Evolutionary conservation across 441 rosid species (phyloP).

Genomic region (Erodium trifolium): DNA sequence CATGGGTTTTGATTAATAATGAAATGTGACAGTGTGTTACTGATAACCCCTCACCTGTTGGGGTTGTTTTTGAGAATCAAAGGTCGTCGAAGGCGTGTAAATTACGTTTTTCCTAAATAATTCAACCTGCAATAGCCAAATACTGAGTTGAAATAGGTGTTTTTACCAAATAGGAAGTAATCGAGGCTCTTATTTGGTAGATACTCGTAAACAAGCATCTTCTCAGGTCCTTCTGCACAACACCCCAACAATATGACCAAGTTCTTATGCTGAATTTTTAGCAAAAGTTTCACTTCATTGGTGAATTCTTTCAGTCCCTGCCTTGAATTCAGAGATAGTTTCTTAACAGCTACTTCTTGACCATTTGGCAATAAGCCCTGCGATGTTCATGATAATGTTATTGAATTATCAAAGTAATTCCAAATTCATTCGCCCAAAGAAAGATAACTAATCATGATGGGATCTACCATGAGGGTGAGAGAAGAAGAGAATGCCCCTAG

Average conservation of each 20-base stretch:
- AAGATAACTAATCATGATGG: background rate
- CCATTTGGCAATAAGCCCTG: constrained; percentile 75
- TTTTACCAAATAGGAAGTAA: constrained; percentile 60
- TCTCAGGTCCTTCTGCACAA: constrained; percentile 69
- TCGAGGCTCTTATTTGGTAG: constrained; percentile 82
- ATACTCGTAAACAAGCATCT: constrained; percentile 93
- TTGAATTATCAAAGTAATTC: background rate
- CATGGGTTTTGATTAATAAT: too few relatives aligned
- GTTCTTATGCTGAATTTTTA: constrained; percentile 70
- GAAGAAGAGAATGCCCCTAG: too few relatives aligned
- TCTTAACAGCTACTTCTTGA: constrained; percentile 82
- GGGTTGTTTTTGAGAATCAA: too few relatives aligned
- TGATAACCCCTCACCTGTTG: too few relatives aligned
- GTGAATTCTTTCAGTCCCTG: constrained; percentile 73
- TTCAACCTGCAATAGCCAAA: background rate
- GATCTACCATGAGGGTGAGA: background rate
- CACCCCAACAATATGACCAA: constrained; percentile 73
- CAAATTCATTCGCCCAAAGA: background rate
- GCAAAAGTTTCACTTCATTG: constrained; percentile 74
- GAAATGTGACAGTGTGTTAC: too few relatives aligned
- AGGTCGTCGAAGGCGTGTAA: too few relatives aligned
- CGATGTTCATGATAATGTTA: background rate
- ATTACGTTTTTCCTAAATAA: too few relatives aligned
- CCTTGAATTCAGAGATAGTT: constrained; percentile 56
- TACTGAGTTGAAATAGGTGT: background rate